These are phyloP conservation scores for Kodamaea sp. DNA, from an alignment of 1,139 yeast species.

Conservation along the genomic window DNA sequence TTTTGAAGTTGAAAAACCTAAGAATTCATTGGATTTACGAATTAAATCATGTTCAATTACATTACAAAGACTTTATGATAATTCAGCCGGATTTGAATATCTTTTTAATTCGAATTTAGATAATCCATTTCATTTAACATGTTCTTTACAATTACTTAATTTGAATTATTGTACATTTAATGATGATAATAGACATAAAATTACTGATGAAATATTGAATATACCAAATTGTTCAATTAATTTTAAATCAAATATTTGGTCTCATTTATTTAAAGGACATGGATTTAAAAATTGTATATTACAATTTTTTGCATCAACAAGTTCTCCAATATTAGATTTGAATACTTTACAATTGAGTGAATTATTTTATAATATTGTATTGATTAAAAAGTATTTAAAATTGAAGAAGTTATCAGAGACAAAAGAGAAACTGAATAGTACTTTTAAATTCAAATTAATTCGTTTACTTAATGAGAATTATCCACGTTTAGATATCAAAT, in stretches of 20 bases:
- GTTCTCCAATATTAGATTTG: conserved; percentile 49
- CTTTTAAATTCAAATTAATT: conserved; percentile 10
- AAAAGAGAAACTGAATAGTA: background rate
- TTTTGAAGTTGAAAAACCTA: conserved; percentile 22
- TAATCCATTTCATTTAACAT: conserved; percentile 49
- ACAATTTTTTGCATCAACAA: conserved; percentile 41
- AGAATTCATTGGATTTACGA: conserved; percentile 25
- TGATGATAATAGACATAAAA: conserved; percentile 14
- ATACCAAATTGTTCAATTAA: conserved; percentile 53
- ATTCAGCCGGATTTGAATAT: conserved; percentile 59
- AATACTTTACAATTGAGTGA: conserved; percentile 44
- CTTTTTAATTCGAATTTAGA: conserved; percentile 47
- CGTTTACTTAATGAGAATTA: conserved; percentile 39
- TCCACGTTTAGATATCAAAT: conserved; percentile 39
- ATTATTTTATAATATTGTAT: conserved; percentile 34
- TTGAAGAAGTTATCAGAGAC: conserved; percentile 20
- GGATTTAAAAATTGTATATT: conserved; percentile 38
- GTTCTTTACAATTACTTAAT: conserved; percentile 41
- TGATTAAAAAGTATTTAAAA: conserved; percentile 29
- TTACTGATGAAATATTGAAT: conserved; percentile 42
- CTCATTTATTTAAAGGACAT: conserved; percentile 31
- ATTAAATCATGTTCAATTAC: conserved; percentile 34
- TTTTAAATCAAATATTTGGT: conserved; percentile 51
- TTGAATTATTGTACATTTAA: conserved; percentile 24
- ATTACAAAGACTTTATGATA: conserved; percentile 28